Conservation (phyloP, 768 basidiomycete species). For the Naganishia kalamii region DNA sequence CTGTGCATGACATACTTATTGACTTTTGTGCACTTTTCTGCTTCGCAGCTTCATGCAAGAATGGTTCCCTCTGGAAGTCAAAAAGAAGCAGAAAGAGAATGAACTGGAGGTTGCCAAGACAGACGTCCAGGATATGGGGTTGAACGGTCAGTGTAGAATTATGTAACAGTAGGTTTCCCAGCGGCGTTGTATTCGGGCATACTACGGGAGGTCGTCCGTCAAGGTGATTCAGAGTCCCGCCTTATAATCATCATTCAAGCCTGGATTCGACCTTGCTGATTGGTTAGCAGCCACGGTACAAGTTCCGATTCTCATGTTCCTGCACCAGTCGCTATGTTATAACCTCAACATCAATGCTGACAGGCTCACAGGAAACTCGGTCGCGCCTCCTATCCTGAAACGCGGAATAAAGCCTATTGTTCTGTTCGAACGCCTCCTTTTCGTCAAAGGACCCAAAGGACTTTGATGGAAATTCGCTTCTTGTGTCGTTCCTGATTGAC, state of each 20-base stretch:
- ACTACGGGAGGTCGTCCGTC: not conserved
- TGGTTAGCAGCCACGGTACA: too few species aligned
- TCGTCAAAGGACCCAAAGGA: slow-evolving; percentile 4
- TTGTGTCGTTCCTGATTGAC: too few species aligned
- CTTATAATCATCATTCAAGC: not conserved
- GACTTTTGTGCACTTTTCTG: slow-evolving; percentile 51
- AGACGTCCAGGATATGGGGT: slow-evolving; percentile 60
- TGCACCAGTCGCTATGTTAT: too few species aligned
- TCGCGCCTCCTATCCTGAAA: not conserved
- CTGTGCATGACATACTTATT: slow-evolving; percentile 60
- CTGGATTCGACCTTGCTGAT: too few species aligned
- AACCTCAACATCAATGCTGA: not conserved
- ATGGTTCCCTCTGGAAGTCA: slow-evolving; percentile 84
- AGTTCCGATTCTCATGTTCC: too few species aligned
- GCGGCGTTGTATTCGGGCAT: slow-evolving; percentile 3
- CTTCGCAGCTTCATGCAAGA: slow-evolving; percentile 80
- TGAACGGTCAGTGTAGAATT: slow-evolving; percentile 38
- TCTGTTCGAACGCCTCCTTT: slow-evolving; percentile 4
- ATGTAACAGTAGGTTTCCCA: not conserved
- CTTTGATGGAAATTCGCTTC: too few species aligned
- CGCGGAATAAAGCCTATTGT: not conserved
- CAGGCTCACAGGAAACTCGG: not conserved
- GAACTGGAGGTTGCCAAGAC: slow-evolving; percentile 68
- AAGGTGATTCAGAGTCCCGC: not conserved
- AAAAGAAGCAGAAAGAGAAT: slow-evolving; percentile 66